Conservation (phyloP, 1,139 yeast genomes). For the Candida neerlandica region DNA sequence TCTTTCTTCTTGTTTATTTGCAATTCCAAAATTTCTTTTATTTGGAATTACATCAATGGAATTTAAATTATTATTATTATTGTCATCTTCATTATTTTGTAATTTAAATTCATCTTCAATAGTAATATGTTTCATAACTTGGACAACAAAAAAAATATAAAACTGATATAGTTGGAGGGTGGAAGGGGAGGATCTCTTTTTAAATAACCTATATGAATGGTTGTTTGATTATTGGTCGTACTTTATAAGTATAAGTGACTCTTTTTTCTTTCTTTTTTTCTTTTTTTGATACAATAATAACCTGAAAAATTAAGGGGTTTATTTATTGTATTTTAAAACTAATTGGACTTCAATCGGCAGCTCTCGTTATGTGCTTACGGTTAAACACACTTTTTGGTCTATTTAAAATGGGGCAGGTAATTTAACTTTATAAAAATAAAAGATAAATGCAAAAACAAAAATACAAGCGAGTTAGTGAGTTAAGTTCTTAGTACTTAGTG, state of each 20-base stretch:
- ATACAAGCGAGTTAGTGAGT: not conserved
- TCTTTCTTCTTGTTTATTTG: not conserved
- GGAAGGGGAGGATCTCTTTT: too few species aligned
- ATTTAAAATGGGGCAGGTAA: conserved; percentile 8
- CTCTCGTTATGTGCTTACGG: conserved; percentile 17
- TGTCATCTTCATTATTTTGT: not conserved
- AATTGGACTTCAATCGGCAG: conserved; percentile 19
- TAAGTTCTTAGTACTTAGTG: not conserved
- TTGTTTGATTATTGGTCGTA: not conserved
- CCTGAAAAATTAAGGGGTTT: not conserved
- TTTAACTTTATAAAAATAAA: not conserved
- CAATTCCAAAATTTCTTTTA: not conserved
- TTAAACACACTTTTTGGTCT: conserved; percentile 13
- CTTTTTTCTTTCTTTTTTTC: not conserved
- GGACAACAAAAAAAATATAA: conserved; percentile 7
- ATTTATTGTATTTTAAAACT: conserved; percentile 6
- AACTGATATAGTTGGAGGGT: too few species aligned
- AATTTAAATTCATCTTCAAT: conserved; percentile 10
- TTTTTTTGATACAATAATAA: not conserved
- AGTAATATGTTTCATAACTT: conserved; percentile 30
- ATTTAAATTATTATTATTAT: conserved; percentile 3
- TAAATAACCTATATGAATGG: not conserved
- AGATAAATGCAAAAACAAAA: conserved; percentile 2
- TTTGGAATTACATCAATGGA: not conserved
- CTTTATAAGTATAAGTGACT: not conserved